These are phyloP conservation scores for Aspergillus ochraceoroseus DNA, from an alignment of 2,329 filamentous ascomycete genomes.

Conservation along the genomic window DNA sequence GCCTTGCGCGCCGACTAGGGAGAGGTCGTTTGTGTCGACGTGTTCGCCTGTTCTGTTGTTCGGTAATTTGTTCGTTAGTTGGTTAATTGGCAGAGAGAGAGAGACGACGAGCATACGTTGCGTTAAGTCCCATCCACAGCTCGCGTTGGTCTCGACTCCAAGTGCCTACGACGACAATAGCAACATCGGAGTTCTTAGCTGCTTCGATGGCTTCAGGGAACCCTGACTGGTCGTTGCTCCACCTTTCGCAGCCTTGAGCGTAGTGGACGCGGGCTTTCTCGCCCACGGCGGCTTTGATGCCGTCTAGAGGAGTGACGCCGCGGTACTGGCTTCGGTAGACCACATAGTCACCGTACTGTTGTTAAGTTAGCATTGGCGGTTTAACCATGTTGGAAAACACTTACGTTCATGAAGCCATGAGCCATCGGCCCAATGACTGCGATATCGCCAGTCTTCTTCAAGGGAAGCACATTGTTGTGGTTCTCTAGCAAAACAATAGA, in stretches of 20 bases:
- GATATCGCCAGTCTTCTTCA: constrained; percentile 61
- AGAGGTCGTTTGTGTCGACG: constrained; percentile 60
- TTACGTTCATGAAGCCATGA: constrained; percentile 63
- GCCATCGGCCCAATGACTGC: constrained; percentile 74
- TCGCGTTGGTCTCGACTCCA: constrained; percentile 70
- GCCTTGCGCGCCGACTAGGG: constrained; percentile 66
- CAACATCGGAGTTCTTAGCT: constrained; percentile 63
- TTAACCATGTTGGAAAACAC: constrained; percentile 22
- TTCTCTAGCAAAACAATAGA: constrained; percentile 60
- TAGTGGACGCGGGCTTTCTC: constrained; percentile 58
- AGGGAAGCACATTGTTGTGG: constrained; percentile 50
- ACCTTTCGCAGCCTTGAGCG: constrained; percentile 65
- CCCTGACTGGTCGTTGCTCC: constrained; percentile 64
- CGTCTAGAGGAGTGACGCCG: constrained; percentile 65
- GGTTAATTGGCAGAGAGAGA: background rate
- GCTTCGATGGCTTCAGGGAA: constrained; percentile 63
- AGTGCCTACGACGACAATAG: constrained; percentile 68
- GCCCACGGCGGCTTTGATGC: constrained; percentile 57
- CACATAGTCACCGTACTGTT: constrained; percentile 67
- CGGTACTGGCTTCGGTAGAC: constrained; percentile 59
- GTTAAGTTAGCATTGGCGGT: background rate
- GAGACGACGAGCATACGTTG: constrained; percentile 45
- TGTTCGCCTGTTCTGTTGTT: constrained; percentile 59
- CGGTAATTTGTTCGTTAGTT: background rate
- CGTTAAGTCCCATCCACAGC: constrained; percentile 66